Percentiles rank a stretch among this genome's conserved stretches.
Evolutionary conservation across 495 filamentous ascomycete genomes (phyloP).

Genomic region (Aspergillus egyptiacus): DNA sequence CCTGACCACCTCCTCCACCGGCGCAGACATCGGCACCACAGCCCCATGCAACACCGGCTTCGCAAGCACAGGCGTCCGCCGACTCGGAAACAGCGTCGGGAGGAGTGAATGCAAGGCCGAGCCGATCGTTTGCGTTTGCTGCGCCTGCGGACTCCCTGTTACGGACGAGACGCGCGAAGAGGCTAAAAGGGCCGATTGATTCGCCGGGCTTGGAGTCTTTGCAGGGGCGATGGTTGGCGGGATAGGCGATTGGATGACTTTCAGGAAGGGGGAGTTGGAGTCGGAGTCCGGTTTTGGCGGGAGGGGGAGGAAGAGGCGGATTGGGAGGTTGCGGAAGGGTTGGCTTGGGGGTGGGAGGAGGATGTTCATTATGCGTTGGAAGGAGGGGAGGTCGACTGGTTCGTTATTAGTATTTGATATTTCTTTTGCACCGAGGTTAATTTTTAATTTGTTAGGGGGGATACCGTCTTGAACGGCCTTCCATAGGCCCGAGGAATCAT

Average conservation of each 20-base stretch:
- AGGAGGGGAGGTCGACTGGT: slow-evolving; percentile 69
- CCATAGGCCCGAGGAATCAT: slow-evolving; percentile 84
- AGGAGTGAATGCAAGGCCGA: slow-evolving; percentile 69
- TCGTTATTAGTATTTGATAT: not conserved
- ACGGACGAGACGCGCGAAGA: slow-evolving; percentile 19
- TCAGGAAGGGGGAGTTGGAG: slow-evolving; percentile 43
- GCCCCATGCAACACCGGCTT: slow-evolving; percentile 85
- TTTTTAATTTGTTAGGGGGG: slow-evolving; percentile 16
- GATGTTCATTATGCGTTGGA: slow-evolving; percentile 65
- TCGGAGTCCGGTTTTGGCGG: slow-evolving; percentile 31
- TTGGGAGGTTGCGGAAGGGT: slow-evolving; percentile 71
- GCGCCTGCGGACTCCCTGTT: not conserved
- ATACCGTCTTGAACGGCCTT: slow-evolving; percentile 72
- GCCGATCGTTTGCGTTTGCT: slow-evolving; percentile 72
- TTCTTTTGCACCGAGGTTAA: not conserved
- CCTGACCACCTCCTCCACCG: slow-evolving; percentile 78
- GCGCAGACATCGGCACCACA: slow-evolving; percentile 72
- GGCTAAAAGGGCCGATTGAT: slow-evolving; percentile 22
- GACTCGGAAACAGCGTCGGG: slow-evolving; percentile 81
- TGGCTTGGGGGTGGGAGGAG: slow-evolving; percentile 69
- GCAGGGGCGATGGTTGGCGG: slow-evolving; percentile 39
- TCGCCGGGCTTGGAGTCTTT: slow-evolving; percentile 19
- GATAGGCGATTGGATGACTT: slow-evolving; percentile 64
- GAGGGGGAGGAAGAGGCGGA: slow-evolving; percentile 84
- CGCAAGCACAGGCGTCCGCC: slow-evolving; percentile 81